Conservation (phyloP, 768 basidiomycete species). For the Naganishia antarctica region DNA sequence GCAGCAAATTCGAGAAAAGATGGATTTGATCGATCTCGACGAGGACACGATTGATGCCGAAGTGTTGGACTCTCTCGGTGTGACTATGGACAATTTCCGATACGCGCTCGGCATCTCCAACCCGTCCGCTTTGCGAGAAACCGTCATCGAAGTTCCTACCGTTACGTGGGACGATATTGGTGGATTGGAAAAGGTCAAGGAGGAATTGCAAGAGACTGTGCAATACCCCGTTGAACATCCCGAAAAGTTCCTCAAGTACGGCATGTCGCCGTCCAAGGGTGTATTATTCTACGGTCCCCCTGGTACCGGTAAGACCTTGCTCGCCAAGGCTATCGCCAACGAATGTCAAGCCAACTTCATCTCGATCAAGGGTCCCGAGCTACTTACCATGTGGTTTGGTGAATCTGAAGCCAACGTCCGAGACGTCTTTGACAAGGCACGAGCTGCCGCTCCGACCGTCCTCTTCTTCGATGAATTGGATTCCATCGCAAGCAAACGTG, state of each 20-base stretch:
- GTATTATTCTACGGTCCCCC: conserved; percentile 99
- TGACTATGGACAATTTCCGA: conserved; percentile 99
- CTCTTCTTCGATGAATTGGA: conserved; percentile 99
- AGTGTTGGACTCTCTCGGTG: conserved; percentile 95
- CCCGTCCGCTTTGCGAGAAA: conserved; percentile 97
- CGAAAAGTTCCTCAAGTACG: conserved; percentile 99
- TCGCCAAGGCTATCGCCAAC: conserved; percentile 98
- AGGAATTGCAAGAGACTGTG: conserved; percentile 96
- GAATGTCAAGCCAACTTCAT: conserved; percentile 99
- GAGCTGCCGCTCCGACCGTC: conserved; percentile 97
- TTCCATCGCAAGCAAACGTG: conserved; percentile 96
- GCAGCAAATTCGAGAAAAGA: conserved; percentile 99
- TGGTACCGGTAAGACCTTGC: conserved; percentile 98
- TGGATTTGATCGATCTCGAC: conserved; percentile 62
- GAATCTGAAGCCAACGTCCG: conserved; percentile 99
- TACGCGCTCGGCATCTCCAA: conserved; percentile 96
- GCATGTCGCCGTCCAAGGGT: conserved; percentile 99
- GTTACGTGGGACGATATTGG: conserved; percentile 99
- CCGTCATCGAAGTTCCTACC: conserved; percentile 97
- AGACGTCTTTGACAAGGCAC: conserved; percentile 99
- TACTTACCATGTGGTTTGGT: conserved; percentile 97
- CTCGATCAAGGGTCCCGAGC: conserved; percentile 93
- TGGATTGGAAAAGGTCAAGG: conserved; percentile 99
- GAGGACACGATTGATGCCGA: conserved; percentile 96
- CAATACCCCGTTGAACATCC: conserved; percentile 99